phyloP scores from a whole-genome alignment of 192 early-diverging fungal species.

The Coemansia sp. region DNA sequence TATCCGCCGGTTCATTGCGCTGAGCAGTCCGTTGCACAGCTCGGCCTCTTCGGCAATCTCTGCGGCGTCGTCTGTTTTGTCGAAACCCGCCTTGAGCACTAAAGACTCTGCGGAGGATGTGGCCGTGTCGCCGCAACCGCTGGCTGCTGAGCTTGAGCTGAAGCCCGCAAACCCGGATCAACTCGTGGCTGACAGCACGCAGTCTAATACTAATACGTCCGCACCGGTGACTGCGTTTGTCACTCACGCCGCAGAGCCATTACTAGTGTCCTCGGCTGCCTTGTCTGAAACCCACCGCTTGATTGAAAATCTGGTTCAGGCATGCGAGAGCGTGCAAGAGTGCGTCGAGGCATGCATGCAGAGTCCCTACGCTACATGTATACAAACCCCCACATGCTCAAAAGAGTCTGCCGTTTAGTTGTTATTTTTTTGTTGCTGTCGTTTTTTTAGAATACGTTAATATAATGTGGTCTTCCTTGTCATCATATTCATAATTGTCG shows the following conservation, averaged over 20 bases:
- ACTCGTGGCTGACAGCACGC: not conserved
- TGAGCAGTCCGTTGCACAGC: not conserved
- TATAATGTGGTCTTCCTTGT: too few relatives aligned
- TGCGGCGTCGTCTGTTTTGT: too few relatives aligned
- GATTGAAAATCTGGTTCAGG: slow-evolving; percentile 12
- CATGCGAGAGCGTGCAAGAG: slow-evolving; percentile 14
- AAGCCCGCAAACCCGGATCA: too few relatives aligned
- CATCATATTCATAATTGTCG: too few relatives aligned
- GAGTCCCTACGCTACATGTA: not conserved
- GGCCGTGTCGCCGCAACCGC: too few relatives aligned
- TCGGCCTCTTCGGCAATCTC: not conserved
- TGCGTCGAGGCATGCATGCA: slow-evolving; percentile 16
- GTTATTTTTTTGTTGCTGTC: not conserved
- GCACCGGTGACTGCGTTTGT: not conserved
- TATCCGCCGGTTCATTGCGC: slow-evolving; percentile 13
- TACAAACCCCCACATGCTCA: not conserved
- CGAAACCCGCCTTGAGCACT: too few relatives aligned
- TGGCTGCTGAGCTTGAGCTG: too few relatives aligned
- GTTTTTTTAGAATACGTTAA: not conserved
- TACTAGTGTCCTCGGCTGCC: not conserved
- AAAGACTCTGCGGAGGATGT: not conserved
- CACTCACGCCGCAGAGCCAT: not conserved
- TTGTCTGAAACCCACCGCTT: slow-evolving; percentile 1
- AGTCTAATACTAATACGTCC: not conserved
- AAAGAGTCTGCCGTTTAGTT: not conserved